Conservation (phyloP, 1,284 basidiomycete species). For the Leccinum cinnamomeum region DNA sequence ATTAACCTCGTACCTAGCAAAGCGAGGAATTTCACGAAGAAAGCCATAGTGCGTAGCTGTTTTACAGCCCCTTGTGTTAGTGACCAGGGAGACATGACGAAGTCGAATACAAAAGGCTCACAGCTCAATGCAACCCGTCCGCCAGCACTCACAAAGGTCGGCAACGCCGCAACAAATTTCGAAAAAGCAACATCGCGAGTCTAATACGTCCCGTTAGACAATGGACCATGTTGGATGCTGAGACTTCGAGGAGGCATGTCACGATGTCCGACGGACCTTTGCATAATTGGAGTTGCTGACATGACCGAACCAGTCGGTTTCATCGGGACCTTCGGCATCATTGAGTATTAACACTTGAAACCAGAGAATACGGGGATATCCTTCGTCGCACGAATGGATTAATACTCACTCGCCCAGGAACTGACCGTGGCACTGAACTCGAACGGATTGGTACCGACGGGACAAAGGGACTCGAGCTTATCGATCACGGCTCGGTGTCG, state of each 20-base stretch:
- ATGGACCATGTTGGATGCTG: not conserved
- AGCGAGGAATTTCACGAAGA: slow-evolving; percentile 76
- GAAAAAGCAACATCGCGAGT: slow-evolving; percentile 44
- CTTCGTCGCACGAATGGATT: not conserved
- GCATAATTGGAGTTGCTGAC: slow-evolving; percentile 74
- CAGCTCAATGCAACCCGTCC: slow-evolving; percentile 71
- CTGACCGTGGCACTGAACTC: slow-evolving; percentile 41
- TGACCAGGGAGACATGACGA: not conserved
- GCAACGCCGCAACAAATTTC: slow-evolving; percentile 49
- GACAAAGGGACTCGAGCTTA: slow-evolving; percentile 46
- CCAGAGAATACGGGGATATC: not conserved
- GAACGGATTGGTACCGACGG: slow-evolving; percentile 58
- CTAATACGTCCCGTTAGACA: slow-evolving; percentile 24
- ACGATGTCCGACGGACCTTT: slow-evolving; percentile 42
- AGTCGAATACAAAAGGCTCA: slow-evolving; percentile 19
- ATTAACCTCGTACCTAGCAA: slow-evolving; percentile 66
- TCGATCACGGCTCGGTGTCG: slow-evolving; percentile 42
- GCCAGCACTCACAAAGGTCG: slow-evolving; percentile 61
- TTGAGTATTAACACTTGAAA: slow-evolving; percentile 3
- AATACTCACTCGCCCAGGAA: slow-evolving; percentile 57
- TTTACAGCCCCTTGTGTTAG: not conserved
- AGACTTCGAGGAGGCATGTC: not conserved
- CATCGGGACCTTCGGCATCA: slow-evolving; percentile 52
- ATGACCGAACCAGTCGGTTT: slow-evolving; percentile 68
- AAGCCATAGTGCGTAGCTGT: slow-evolving; percentile 71